phyloP scores from a whole-genome alignment of 768 basidiomycete species.

The Cantharellus cinnabarinus region DNA sequence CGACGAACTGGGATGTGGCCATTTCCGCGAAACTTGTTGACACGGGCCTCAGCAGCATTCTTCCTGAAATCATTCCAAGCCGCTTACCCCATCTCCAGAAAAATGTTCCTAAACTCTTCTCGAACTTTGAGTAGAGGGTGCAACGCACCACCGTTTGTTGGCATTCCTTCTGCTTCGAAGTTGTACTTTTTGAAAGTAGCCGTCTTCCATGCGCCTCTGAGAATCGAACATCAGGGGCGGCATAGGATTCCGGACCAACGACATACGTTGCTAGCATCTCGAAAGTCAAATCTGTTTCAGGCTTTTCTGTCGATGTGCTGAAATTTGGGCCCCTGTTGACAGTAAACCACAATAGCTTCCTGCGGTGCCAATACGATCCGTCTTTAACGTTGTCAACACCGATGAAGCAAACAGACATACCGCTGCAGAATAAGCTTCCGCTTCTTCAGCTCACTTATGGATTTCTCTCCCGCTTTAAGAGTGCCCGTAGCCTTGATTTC shows the following conservation, averaged over 20 bases:
- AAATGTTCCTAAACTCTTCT: constrained; percentile 93
- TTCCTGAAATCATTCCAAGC: not conserved
- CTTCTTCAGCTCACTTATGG: constrained; percentile 71
- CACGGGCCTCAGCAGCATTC: not conserved
- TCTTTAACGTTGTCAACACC: not conserved
- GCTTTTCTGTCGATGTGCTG: constrained; percentile 78
- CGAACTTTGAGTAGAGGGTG: constrained; percentile 95
- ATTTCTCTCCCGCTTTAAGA: constrained; percentile 55
- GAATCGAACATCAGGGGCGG: not conserved
- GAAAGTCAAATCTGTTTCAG: constrained; percentile 86
- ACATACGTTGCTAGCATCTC: constrained; percentile 80
- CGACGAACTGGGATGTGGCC: constrained; percentile 90
- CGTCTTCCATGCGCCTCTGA: constrained; percentile 84
- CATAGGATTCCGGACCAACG: constrained; percentile 14
- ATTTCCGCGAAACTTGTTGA: constrained; percentile 79
- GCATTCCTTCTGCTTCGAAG: constrained; percentile 88
- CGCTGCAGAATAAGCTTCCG: constrained; percentile 73
- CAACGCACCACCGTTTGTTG: constrained; percentile 38
- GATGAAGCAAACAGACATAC: constrained; percentile 23
- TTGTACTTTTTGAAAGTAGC: constrained; percentile 95
- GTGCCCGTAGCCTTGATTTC: constrained; percentile 58
- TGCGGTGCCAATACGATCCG: constrained; percentile 16
- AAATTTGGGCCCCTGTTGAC: constrained; percentile 71
- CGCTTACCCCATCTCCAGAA: constrained; percentile 91
- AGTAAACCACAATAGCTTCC: constrained; percentile 91